Evolutionary conservation across 805 yeast species (phyloP).

Genomic region (Maudiozyma bulderi): DNA sequence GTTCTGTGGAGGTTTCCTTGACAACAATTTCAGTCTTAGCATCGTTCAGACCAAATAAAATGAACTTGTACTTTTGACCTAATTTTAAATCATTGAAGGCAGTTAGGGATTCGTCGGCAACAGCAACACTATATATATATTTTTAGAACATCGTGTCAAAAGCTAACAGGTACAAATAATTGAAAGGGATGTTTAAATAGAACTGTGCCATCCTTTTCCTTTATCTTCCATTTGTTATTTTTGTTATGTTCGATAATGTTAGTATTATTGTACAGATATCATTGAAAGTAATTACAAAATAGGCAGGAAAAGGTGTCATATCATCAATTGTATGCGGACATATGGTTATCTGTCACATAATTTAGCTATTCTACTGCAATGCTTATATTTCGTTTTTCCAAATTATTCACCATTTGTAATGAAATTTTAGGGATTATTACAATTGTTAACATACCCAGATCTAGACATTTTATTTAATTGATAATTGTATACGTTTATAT

Average conservation of each 20-base stretch:
- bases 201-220: too few relatives aligned
- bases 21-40: constrained; percentile 86
- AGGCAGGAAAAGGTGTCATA: too few relatives aligned
- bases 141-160: neutral
- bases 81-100: constrained; percentile 95
- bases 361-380: too few relatives aligned
- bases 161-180: neutral
- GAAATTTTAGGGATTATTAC: too few relatives aligned
- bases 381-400: too few relatives aligned
- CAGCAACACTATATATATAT: constrained; percentile 49
- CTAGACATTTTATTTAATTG: constrained; percentile 22
- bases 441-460: constrained; percentile 28
- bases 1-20: constrained; percentile 66
- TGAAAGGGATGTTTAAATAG: neutral
- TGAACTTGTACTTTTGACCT: constrained; percentile 79
- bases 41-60: constrained; percentile 74
- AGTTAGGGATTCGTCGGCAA: constrained; percentile 80
- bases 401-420: too few relatives aligned
- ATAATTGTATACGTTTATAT: neutral
- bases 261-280: too few relatives aligned
- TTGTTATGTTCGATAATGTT: too few relatives aligned
- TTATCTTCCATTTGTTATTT: too few relatives aligned
- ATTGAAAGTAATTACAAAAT: too few relatives aligned
- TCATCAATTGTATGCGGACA: too few relatives aligned
- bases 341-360: too few relatives aligned